These are phyloP conservation scores for Podosphaera fusca DNA, from an alignment of 2,329 filamentous ascomycete species.

Conservation along the genomic window DNA sequence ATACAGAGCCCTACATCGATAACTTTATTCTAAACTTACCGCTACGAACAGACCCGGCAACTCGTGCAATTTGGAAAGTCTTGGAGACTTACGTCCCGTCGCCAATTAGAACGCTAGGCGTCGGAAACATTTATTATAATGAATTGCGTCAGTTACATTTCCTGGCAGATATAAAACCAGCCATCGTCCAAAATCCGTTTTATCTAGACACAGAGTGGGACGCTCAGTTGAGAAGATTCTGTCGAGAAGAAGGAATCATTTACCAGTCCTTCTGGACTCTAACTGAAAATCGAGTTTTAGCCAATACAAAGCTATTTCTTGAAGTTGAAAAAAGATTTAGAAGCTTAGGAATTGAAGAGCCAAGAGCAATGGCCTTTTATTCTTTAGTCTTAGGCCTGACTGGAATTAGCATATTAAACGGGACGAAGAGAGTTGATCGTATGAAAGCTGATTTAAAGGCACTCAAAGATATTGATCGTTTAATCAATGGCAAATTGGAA, in stretches of 20 bases:
- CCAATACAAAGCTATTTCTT: slow-evolving; percentile 24
- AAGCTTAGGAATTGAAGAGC: slow-evolving; percentile 18
- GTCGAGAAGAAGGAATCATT: slow-evolving; percentile 25
- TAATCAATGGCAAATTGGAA: slow-evolving; percentile 21
- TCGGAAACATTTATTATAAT: slow-evolving; percentile 47
- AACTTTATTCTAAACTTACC: slow-evolving; percentile 36
- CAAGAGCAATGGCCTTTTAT: slow-evolving; percentile 31
- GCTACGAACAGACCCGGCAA: slow-evolving; percentile 24
- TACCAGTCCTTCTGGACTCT: slow-evolving; percentile 40
- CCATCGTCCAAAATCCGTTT: slow-evolving; percentile 59
- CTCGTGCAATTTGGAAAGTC: slow-evolving; percentile 40
- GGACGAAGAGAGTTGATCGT: slow-evolving; percentile 26
- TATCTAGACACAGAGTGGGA: slow-evolving; percentile 36
- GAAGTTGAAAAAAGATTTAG: slow-evolving; percentile 21
- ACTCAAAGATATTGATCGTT: slow-evolving; percentile 19
- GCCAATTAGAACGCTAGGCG: slow-evolving; percentile 42
- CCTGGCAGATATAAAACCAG: slow-evolving; percentile 25
- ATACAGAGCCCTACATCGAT: slow-evolving; percentile 26
- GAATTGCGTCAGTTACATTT: slow-evolving; percentile 30
- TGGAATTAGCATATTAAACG: slow-evolving; percentile 28
- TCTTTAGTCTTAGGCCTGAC: slow-evolving; percentile 29
- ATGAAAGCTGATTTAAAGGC: slow-evolving; percentile 30
- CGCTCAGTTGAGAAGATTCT: slow-evolving; percentile 31
- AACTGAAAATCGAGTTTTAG: slow-evolving; percentile 30
- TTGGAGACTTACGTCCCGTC: slow-evolving; percentile 44